These are phyloP conservation scores for Neodidymelliopsis sp. DNA, from an alignment of 2,329 filamentous ascomycete species.

Conservation along the genomic window DNA sequence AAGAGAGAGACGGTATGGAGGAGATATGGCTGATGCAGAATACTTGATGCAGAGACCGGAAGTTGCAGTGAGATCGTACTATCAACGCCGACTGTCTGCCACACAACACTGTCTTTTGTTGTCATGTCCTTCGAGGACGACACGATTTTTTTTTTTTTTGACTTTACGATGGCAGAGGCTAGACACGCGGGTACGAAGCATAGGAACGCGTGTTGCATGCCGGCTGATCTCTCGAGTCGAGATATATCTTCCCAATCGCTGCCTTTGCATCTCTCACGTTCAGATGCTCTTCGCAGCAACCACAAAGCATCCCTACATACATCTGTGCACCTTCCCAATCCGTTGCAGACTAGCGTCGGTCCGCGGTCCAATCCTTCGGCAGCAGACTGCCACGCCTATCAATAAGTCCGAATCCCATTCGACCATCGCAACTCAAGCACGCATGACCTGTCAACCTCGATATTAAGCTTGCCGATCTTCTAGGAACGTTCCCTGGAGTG, in stretches of 20 bases:
- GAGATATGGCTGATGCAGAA: slow-evolving; percentile 34
- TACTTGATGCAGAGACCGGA: too few relatives aligned
- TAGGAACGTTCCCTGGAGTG: slow-evolving; percentile 3
- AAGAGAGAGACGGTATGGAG: slow-evolving; percentile 39
- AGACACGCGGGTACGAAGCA: slow-evolving; percentile 1
- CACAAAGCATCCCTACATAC: not conserved
- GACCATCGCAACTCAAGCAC: not conserved
- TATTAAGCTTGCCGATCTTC: slow-evolving; percentile 15
- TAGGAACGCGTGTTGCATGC: slow-evolving; percentile 7
- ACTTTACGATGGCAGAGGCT: not conserved
- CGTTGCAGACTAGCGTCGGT: slow-evolving; percentile 20
- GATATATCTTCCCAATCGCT: slow-evolving; percentile 6
- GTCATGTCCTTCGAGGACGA: too few relatives aligned
- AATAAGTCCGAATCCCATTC: slow-evolving; percentile 1
- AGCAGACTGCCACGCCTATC: slow-evolving; percentile 15
- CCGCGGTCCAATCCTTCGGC: slow-evolving; percentile 21
- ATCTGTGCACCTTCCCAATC: slow-evolving; percentile 30
- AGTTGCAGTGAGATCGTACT: not conserved
- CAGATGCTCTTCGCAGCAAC: not conserved
- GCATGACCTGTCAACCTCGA: slow-evolving; percentile 2
- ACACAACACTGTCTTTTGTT: too few relatives aligned
- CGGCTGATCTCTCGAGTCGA: not conserved
- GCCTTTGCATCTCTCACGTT: slow-evolving; percentile 8
- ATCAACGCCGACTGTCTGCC: not conserved
- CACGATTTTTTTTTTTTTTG: too few relatives aligned